Percentiles rank a stretch among this genome's conserved stretches.
Conservation (phyloP, 192 early-diverging fungal species). For the Backusella sp. region DNA sequence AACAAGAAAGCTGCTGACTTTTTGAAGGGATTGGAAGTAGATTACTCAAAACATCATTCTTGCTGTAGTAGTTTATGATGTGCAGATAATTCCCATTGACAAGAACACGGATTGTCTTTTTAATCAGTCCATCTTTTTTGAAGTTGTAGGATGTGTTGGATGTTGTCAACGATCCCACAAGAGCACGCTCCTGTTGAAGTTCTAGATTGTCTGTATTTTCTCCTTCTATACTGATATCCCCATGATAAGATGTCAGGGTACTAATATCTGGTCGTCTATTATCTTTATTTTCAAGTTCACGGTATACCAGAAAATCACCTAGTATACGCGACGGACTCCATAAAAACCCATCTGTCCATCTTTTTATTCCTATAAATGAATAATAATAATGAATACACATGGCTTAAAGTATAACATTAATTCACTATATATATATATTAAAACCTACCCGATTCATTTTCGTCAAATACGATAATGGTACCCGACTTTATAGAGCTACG, state of each 20-base stretch:
- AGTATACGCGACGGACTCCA: constrained; percentile 72
- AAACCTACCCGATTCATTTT: constrained; percentile 26
- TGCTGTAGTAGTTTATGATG: constrained; percentile 38
- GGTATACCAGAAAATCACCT: constrained; percentile 67
- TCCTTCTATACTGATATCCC: background rate
- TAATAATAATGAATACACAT: background rate
- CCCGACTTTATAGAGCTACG: constrained; percentile 25
- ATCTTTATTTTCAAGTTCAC: constrained; percentile 40
- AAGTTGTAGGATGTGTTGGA: constrained; percentile 26
- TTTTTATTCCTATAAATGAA: constrained; percentile 50
- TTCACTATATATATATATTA: background rate
- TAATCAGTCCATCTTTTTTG: constrained; percentile 54
- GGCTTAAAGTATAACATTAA: background rate
- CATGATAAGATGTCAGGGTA: background rate
- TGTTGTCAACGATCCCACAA: constrained; percentile 31
- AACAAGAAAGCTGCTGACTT: constrained; percentile 44
- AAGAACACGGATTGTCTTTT: constrained; percentile 62
- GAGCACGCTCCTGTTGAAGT: constrained; percentile 17
- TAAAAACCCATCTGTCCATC: constrained; percentile 69
- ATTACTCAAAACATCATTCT: constrained; percentile 49
- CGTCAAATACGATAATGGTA: constrained; percentile 34
- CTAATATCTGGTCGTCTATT: constrained; percentile 10
- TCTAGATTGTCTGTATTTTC: background rate
- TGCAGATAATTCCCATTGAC: constrained; percentile 41
- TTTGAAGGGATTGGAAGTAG: constrained; percentile 50